These are phyloP conservation scores for Sporisorium scitamineum DNA, from an alignment of 1,284 basidiomycete genomes.

Conservation along the genomic window DNA sequence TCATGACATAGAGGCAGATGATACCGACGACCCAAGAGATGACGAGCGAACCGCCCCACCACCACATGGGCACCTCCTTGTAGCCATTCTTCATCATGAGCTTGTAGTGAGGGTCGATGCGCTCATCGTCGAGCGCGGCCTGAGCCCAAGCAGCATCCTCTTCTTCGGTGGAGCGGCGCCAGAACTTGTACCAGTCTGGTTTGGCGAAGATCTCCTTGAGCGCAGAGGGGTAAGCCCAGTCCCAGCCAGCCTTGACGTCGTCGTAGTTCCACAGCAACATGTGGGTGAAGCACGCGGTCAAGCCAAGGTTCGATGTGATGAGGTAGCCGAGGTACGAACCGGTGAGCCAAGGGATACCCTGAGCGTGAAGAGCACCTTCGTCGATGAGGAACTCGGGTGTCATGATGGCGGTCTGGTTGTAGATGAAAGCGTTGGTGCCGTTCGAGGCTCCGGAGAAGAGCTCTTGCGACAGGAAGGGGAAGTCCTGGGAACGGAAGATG, in stretches of 20 bases:
- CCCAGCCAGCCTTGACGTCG: constrained; percentile 38
- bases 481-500: constrained; percentile 32
- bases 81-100: constrained; percentile 37
- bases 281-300: constrained; percentile 42
- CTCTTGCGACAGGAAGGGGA: constrained; percentile 43
- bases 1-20: constrained; percentile 27
- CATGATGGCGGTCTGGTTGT: constrained; percentile 46
- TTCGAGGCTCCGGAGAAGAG: constrained; percentile 30
- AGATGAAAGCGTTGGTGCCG: constrained; percentile 35
- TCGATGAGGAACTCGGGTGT: constrained; percentile 35
- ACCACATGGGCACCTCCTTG: constrained; percentile 35
- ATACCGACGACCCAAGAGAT: constrained; percentile 29
- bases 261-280: constrained; percentile 46
- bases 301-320: constrained; percentile 36
- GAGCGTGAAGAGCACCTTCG: constrained; percentile 17
- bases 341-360: constrained; percentile 35
- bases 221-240: constrained; percentile 27
- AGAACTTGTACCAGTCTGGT: constrained; percentile 36
- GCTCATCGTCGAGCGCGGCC: constrained; percentile 15
- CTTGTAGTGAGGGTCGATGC: constrained; percentile 35
- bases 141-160: constrained; percentile 26
- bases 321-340: constrained; percentile 35
- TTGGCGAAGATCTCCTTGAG: constrained; percentile 19
- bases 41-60: constrained; percentile 27
- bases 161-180: constrained; percentile 17